Evolutionary conservation across 2,329 filamentous ascomycete genomes (phyloP).

Genomic region (Ilyonectria robusta): DNA sequence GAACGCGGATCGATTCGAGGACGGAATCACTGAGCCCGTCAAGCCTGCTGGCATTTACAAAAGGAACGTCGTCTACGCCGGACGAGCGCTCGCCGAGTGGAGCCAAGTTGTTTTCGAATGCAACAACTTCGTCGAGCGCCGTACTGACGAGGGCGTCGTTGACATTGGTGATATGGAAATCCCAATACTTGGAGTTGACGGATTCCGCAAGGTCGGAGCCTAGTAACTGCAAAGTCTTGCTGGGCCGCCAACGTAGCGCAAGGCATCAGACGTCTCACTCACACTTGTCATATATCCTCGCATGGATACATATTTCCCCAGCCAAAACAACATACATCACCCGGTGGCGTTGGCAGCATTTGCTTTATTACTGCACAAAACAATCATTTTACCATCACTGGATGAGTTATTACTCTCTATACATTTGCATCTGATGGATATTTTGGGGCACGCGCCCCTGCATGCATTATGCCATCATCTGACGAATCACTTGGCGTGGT

Average conservation of each 20-base stretch:
- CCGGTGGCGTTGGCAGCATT: slow-evolving; percentile 31
- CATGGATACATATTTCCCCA: slow-evolving; percentile 20
- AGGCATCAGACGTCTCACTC: neutral
- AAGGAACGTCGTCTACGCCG: slow-evolving; percentile 72
- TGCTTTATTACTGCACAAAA: slow-evolving; percentile 33
- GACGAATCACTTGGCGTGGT: slow-evolving; percentile 32
- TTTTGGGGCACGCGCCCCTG: slow-evolving; percentile 16
- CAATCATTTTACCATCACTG: slow-evolving; percentile 33
- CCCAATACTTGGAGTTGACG: slow-evolving; percentile 58
- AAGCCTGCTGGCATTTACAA: slow-evolving; percentile 63
- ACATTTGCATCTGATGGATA: slow-evolving; percentile 31
- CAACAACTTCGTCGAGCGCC: slow-evolving; percentile 84
- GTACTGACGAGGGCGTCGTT: slow-evolving; percentile 80
- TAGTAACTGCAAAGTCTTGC: slow-evolving; percentile 36
- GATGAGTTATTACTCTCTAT: slow-evolving; percentile 27
- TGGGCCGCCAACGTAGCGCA: neutral
- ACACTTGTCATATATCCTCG: slow-evolving; percentile 22
- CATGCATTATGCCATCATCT: slow-evolving; percentile 30
- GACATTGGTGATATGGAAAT: slow-evolving; percentile 77
- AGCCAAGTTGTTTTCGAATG: slow-evolving; percentile 80
- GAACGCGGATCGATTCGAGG: slow-evolving; percentile 41
- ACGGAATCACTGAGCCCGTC: slow-evolving; percentile 57
- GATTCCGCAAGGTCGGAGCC: slow-evolving; percentile 55
- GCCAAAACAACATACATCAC: slow-evolving; percentile 21
- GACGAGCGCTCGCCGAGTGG: slow-evolving; percentile 85